Conservation (phyloP, 2,329 filamentous ascomycete genomes). For the Colletotrichum acutatum region DNA sequence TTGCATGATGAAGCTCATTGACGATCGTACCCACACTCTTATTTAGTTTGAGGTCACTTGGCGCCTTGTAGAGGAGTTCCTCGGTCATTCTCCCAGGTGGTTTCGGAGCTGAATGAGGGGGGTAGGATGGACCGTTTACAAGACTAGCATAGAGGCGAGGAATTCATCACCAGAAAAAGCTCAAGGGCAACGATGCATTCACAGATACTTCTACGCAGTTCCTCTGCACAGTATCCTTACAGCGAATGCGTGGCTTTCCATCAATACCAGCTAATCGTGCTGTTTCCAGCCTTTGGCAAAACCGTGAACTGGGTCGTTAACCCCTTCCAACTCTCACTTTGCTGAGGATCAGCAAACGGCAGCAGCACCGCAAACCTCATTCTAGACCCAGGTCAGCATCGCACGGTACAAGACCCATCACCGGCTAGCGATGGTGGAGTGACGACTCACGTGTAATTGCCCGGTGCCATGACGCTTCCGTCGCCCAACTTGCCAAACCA, state of each 20-base stretch:
- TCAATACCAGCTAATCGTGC: neutral
- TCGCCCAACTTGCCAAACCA: conserved; percentile 57
- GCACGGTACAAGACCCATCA: neutral
- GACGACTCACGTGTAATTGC: conserved; percentile 50
- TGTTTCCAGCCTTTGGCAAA: conserved; percentile 16
- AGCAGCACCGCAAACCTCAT: conserved; percentile 27
- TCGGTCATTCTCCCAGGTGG: neutral
- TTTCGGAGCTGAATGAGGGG: neutral
- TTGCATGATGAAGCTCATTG: conserved; percentile 6
- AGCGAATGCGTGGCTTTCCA: neutral
- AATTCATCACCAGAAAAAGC: neutral
- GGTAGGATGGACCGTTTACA: neutral
- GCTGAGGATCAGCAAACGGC: conserved; percentile 13
- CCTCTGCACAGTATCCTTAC: neutral
- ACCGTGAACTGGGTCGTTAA: conserved; percentile 24
- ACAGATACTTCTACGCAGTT: neutral
- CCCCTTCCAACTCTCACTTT: conserved; percentile 22
- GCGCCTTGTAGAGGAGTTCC: neutral
- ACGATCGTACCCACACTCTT: neutral
- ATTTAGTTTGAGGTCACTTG: neutral
- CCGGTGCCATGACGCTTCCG: conserved; percentile 50
- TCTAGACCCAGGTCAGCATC: neutral
- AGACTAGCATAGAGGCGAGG: no score
- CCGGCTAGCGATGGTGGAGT: neutral
- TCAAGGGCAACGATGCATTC: neutral